phyloP scores from a whole-genome alignment of 805 yeast genomes.

The Barnettozyma sucrosica region DNA sequence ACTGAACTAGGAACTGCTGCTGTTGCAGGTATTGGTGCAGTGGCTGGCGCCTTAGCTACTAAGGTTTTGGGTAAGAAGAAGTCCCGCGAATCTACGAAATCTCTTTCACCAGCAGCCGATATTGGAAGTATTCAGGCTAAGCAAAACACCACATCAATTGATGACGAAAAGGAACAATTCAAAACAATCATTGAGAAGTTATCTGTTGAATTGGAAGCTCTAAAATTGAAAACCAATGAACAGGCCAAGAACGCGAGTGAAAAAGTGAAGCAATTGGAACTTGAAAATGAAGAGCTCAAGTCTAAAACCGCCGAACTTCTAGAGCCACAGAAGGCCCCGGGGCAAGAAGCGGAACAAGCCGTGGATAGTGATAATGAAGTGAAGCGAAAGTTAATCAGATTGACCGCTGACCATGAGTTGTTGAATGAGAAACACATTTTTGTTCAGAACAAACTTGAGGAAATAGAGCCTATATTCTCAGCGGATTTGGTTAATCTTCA shows the following conservation, averaged over 20 bases:
- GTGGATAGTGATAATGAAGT: conserved; percentile 25
- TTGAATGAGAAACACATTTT: conserved; percentile 40
- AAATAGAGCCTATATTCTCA: conserved; percentile 47
- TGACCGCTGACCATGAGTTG: conserved; percentile 38
- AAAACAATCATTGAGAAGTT: conserved; percentile 27
- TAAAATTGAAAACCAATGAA: conserved; percentile 38
- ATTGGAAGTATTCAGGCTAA: not conserved
- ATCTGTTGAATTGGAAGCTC: conserved; percentile 30
- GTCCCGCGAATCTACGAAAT: not conserved
- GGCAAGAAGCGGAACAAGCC: conserved; percentile 13
- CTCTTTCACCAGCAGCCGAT: not conserved
- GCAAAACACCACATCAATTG: not conserved
- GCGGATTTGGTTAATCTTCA: conserved; percentile 47
- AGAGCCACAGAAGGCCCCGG: not conserved
- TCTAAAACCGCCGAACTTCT: conserved; percentile 10
- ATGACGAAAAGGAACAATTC: conserved; percentile 22
- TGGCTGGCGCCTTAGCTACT: not conserved
- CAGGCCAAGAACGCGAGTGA: conserved; percentile 56
- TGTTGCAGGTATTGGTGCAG: conserved; percentile 8
- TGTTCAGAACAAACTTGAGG: conserved; percentile 35
- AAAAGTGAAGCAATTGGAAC: conserved; percentile 44
- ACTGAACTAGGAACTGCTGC: not conserved
- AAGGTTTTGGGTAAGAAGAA: not conserved
- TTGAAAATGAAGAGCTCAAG: conserved; percentile 26
- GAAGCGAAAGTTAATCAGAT: conserved; percentile 39